Evolutionary conservation across 768 basidiomycete genomes (phyloP), one percentile per base, ranked within the genome.

Genomic region (Collybiopsis confluens): DNA sequence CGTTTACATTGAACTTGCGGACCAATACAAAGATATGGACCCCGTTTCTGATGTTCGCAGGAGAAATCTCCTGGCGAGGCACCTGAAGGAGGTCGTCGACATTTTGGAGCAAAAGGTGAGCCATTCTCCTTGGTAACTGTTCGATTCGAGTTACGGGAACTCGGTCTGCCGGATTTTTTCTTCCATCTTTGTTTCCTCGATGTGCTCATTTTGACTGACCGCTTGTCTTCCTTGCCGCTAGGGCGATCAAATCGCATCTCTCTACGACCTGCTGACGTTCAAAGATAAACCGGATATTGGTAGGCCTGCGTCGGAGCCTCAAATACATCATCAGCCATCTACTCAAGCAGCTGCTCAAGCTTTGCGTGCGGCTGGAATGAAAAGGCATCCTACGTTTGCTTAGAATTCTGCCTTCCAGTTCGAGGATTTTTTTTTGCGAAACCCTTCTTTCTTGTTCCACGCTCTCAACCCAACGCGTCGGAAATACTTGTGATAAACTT

Each of bases 231-330:
- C 57, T 61, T 23, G 13, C 30, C 5, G 6, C 38, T 64, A 93
- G 91, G 93, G 93, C 21, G 90, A 96, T 70, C 93, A 96, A 68
- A 95, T 98, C 54, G 88, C 92, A n/a, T 82, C 88, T 0, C 68
- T 97, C 23, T 95, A 95, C 68, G 90, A 91, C 61, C 74, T 93
- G 28, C 72, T 97, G 58, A 76, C 74, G 36, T 93, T 90, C 73
- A 80, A 82, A 61, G 88, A 92, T 61, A 88, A 82, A 58, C 77
- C 81, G 8, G 52, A 23, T 15, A 23, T 24, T 37, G n/a, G 16
- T 18, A 11, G 21, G 13, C 13, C 45, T 21, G 1, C 38, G 16
- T 20, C 23, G 11, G n/a, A 43, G 10, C n/a, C 15, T 15, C 24
- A 15, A 27, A 27, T 11, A n/a, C 20, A 41, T 20, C 21, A 11